These are phyloP conservation scores for Candida xiaguanensis DNA, from an alignment of 805 yeast genomes.

Conservation along the genomic window DNA sequence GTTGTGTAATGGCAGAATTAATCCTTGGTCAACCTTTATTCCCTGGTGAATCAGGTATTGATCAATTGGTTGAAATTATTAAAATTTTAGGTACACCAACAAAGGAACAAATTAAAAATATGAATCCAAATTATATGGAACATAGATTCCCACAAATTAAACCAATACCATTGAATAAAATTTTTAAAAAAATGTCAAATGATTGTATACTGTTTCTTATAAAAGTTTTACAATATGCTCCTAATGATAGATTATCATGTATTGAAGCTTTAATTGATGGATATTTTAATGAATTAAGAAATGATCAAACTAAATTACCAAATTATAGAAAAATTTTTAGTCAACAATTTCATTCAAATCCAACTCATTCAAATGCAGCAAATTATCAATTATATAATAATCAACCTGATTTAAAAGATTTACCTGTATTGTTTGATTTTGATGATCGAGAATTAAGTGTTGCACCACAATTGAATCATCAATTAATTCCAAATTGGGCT, in stretches of 20 bases:
- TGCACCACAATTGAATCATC: constrained; percentile 34
- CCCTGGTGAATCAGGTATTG: constrained; percentile 98
- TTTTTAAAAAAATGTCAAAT: constrained; percentile 54
- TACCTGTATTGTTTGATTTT: constrained; percentile 53
- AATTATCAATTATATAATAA: constrained; percentile 36
- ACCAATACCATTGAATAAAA: constrained; percentile 68
- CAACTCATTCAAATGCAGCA: constrained; percentile 35
- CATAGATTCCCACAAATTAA: constrained; percentile 89
- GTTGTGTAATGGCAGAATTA: constrained; percentile 97
- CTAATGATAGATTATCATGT: constrained; percentile 60
- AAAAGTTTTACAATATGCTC: constrained; percentile 63
- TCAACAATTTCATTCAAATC: constrained; percentile 27
- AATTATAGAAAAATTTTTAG: constrained; percentile 41
- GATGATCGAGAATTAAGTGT: constrained; percentile 49
- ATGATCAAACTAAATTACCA: constrained; percentile 34
- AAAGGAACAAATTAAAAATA: constrained; percentile 82
- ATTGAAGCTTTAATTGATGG: constrained; percentile 47
- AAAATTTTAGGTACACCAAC: constrained; percentile 95
- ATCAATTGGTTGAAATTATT: constrained; percentile 93
- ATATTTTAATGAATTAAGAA: constrained; percentile 54
- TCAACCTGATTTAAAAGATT: constrained; percentile 38
- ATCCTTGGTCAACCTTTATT: constrained; percentile 93
- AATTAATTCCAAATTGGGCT: constrained; percentile 41
- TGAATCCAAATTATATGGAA: constrained; percentile 97
- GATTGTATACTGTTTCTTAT: constrained; percentile 56